phyloP scores from a whole-genome alignment of 768 basidiomycete species.

The Sutorius australiensis region DNA sequence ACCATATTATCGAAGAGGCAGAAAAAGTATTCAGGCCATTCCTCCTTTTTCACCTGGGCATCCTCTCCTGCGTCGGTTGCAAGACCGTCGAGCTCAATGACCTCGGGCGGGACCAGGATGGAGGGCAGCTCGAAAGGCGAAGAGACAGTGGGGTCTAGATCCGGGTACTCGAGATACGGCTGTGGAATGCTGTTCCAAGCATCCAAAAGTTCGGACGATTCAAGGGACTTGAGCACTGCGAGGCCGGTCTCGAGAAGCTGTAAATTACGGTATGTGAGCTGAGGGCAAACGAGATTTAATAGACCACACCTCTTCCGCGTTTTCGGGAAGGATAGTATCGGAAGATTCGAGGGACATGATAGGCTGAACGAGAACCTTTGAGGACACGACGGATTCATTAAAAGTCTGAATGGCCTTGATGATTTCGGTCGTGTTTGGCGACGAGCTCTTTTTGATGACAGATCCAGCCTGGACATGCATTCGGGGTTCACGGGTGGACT shows the following conservation, averaged over 20 bases:
- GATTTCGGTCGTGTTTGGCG: conserved; percentile 60
- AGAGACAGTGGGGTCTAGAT: conserved; percentile 37
- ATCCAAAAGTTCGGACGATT: conserved; percentile 57
- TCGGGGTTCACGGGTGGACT: neutral
- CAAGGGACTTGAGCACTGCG: conserved; percentile 56
- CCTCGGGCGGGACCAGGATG: conserved; percentile 84
- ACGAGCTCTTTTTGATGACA: conserved; percentile 55
- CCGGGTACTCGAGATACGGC: conserved; percentile 54
- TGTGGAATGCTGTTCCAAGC: conserved; percentile 55
- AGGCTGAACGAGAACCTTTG: conserved; percentile 68
- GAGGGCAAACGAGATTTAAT: neutral
- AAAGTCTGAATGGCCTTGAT: conserved; percentile 70
- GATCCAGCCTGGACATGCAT: conserved; percentile 54
- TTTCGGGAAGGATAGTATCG: conserved; percentile 40
- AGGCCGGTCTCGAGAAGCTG: conserved; percentile 78
- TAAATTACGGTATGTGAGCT: neutral
- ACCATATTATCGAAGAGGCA: conserved; percentile 62
- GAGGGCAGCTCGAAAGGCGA: conserved; percentile 67
- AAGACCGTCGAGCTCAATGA: conserved; percentile 74
- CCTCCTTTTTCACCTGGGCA: conserved; percentile 71
- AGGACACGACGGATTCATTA: conserved; percentile 53
- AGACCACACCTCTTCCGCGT: conserved; percentile 56
- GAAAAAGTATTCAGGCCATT: conserved; percentile 74
- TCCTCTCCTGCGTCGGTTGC: conserved; percentile 68
- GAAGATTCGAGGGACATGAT: conserved; percentile 47